phyloP scores from a whole-genome alignment of 495 filamentous ascomycete genomes.

The Aspergillus bridgeri region DNA sequence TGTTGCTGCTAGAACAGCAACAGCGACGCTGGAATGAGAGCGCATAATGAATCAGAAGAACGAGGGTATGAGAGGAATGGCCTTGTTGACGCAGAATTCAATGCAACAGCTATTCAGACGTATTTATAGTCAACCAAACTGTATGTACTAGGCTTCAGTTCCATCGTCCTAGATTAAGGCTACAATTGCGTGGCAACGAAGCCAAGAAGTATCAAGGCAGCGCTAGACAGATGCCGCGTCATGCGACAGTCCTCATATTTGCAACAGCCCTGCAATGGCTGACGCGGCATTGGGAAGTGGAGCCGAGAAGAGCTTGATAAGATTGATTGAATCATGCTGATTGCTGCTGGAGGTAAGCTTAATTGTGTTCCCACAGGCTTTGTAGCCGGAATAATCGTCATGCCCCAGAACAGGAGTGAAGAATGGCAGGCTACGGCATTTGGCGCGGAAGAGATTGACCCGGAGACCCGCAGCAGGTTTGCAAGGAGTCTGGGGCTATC shows the following conservation, averaged over 20 bases:
- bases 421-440: background rate
- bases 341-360: background rate
- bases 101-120: background rate
- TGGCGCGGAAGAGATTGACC: background rate
- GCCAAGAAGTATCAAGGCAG: background rate
- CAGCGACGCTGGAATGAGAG: slow-evolving; percentile 19
- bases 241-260: background rate
- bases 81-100: background rate
- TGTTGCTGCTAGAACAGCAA: slow-evolving; percentile 25
- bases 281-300: background rate
- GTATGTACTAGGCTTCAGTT: background rate
- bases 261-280: background rate
- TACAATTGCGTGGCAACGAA: background rate
- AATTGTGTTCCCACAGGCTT: background rate
- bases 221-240: background rate
- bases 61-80: slow-evolving; percentile 9
- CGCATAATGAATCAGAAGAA: slow-evolving; percentile 22
- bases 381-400: too few relatives aligned
- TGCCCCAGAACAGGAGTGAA: background rate
- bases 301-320: background rate
- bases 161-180: background rate
- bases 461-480: too few relatives aligned
- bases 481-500: too few relatives aligned
- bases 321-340: background rate
- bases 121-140: background rate